phyloP scores from a whole-genome alignment of 495 filamentous ascomycete species.

The Trichodelitschia bisporula region DNA sequence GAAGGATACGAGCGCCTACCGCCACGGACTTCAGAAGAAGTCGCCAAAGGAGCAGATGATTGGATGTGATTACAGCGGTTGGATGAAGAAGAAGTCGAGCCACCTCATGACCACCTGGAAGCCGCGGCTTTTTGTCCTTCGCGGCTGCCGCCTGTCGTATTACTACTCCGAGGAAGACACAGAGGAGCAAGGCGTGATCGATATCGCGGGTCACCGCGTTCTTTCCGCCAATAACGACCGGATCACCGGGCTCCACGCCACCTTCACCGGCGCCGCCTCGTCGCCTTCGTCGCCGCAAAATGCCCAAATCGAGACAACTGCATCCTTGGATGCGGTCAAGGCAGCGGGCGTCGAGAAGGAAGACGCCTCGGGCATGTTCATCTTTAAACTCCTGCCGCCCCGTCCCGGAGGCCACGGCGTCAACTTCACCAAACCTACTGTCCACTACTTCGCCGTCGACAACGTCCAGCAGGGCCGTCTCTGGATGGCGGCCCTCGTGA shows the following conservation, averaged over 20 bases:
- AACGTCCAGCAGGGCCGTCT: slow-evolving; percentile 65
- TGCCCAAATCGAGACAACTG: slow-evolving; percentile 29
- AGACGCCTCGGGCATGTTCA: slow-evolving; percentile 38
- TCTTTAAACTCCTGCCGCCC: slow-evolving; percentile 93
- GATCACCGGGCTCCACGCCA: slow-evolving; percentile 72
- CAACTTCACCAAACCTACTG: slow-evolving; percentile 87
- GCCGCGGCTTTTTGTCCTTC: slow-evolving; percentile 73
- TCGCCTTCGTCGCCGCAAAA: slow-evolving; percentile 49
- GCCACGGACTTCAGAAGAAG: slow-evolving; percentile 61
- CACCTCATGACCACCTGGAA: slow-evolving; percentile 97
- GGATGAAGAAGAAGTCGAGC: slow-evolving; percentile 98
- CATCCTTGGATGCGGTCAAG: slow-evolving; percentile 10
- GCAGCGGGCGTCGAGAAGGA: slow-evolving; percentile 10
- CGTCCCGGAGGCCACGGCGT: slow-evolving; percentile 74
- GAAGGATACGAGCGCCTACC: slow-evolving; percentile 86
- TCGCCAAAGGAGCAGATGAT: slow-evolving; percentile 62
- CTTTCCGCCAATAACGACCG: slow-evolving; percentile 84
- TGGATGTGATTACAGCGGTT: slow-evolving; percentile 80
- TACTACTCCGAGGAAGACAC: slow-evolving; percentile 86
- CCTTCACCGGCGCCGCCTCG: slow-evolving; percentile 63
- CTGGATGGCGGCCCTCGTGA: slow-evolving; percentile 99
- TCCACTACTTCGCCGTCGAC: slow-evolving; percentile 94
- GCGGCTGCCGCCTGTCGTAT: slow-evolving; percentile 76
- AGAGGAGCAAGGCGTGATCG: slow-evolving; percentile 85
- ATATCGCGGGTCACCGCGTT: slow-evolving; percentile 90